Conservation (phyloP, 1,284 basidiomycete genomes). For the Taiwanofungus camphoratus region DNA sequence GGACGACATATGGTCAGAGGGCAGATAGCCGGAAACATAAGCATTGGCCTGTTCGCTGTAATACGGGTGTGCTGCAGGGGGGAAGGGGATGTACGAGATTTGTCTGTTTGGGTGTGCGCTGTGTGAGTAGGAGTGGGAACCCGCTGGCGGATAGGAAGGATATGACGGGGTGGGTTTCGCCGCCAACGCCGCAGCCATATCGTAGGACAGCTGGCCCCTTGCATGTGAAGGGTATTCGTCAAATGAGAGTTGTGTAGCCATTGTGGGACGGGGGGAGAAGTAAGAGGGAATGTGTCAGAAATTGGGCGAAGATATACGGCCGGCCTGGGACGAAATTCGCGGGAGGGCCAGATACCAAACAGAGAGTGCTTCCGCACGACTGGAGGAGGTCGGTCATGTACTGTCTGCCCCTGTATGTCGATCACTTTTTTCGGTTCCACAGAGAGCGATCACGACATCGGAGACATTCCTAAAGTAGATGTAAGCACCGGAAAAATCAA, state of each 20-base stretch:
- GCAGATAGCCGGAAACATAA: no score
- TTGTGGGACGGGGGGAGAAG: background rate
- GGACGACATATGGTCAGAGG: no score
- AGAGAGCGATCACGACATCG: no score
- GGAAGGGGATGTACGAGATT: background rate
- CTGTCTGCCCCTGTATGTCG: no score
- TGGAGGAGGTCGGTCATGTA: no score
- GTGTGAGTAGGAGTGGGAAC: constrained; percentile 1
- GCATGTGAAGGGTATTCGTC: constrained; percentile 2
- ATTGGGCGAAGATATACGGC: background rate
- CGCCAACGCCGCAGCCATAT: constrained; percentile 5
- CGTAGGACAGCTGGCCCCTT: constrained; percentile 3
- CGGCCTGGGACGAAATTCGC: constrained; percentile 1
- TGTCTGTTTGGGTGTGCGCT: background rate
- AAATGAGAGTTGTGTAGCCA: background rate
- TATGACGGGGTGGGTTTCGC: background rate
- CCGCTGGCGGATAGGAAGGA: constrained; percentile 1
- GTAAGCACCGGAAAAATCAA: no score
- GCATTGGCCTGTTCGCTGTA: background rate
- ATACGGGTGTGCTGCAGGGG: background rate
- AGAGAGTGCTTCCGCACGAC: no score
- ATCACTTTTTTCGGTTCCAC: no score
- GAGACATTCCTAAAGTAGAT: no score
- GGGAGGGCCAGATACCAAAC: background rate
- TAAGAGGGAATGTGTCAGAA: background rate